Conservation (phyloP, 495 filamentous ascomycete species). For the Xylaria bambusicola region DNA sequence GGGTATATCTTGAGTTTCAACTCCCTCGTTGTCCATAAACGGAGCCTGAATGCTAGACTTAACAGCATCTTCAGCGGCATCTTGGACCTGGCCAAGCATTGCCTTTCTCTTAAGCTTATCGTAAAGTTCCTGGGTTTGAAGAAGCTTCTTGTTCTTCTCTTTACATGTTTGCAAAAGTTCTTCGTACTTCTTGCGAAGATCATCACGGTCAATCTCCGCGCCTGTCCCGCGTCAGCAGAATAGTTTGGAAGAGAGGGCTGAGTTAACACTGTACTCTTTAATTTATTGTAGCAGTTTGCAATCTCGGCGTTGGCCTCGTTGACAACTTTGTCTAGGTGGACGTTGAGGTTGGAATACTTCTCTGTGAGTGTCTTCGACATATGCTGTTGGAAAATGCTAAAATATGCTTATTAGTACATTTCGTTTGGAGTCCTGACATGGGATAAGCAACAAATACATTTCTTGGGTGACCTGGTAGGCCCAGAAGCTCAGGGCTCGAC, state of each 20-base stretch:
- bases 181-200: constrained; percentile 72
- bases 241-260: constrained; percentile 10
- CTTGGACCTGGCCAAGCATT: constrained; percentile 67
- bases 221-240: constrained; percentile 43
- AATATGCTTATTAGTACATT: constrained; percentile 13
- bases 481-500: constrained; percentile 83
- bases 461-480: constrained; percentile 89
- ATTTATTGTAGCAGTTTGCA: constrained; percentile 61
- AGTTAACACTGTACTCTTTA: constrained; percentile 29
- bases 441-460: constrained; percentile 58
- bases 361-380: constrained; percentile 72
- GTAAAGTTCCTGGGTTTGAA: constrained; percentile 81
- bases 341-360: constrained; percentile 67
- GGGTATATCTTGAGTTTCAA: constrained; percentile 12
- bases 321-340: constrained; percentile 77
- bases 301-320: constrained; percentile 83
- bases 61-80: constrained; percentile 68
- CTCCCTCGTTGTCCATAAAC: constrained; percentile 3
- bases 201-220: constrained; percentile 66
- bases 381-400: constrained; percentile 79
- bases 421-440: not conserved
- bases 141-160: constrained; percentile 75
- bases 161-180: constrained; percentile 68
- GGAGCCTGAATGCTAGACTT: constrained; percentile 53
- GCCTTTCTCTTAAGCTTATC: constrained; percentile 76